Base-by-base conservation (phyloP, 805 yeast species). In the Hanseniaspora lindneri region DNA sequence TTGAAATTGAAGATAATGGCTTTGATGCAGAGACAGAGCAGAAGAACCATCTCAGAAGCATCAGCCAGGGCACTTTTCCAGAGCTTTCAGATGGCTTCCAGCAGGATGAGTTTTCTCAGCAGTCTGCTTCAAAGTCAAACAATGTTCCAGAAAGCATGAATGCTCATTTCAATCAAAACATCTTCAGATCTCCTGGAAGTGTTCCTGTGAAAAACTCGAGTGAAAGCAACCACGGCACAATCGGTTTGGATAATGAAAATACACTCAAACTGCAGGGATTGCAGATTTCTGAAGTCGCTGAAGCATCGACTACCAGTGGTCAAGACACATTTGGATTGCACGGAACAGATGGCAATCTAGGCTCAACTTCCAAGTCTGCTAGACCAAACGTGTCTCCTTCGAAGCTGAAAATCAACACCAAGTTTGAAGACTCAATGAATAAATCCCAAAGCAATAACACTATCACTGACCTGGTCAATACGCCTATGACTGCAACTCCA, bases 1-100 rank as follows among this genome's bases (percentile, higher is more conserved):
- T 92, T 63, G 80, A 76, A 6, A 62, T 84, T 3, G 55, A 59
- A 57, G 69, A 49, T 58, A 60, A 41, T 61, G 58, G 49, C 44
- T 54, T 41, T 28, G 52, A 49, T 30, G 17, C 14, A 6, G 49
- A 49, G n/a, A 39, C 27, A 8, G 24, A 29, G 2, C 36, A 47
- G 21, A 28, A 30, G 9, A 33, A 34, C 11, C 44, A 47, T 27
- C 34, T 47, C 17, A 48, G 44, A 41, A 41, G 47, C 14, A 37
- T 34, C 24, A 46, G 49, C 39, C 43, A 46, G 21, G 21, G 19
- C 14, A 19, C 25, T n/a, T 28, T 20, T 13, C 19, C 36, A 9
- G 24, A 29, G 4, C 27, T 37, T 19, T 20, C 16, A 13, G 28
- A 35, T n/a, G 29, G 41, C n/a, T n/a, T n/a, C 16, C 37, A 34